Conservation (phyloP, 2,329 filamentous ascomycete genomes). For the Coniochaeta sp. region DNA sequence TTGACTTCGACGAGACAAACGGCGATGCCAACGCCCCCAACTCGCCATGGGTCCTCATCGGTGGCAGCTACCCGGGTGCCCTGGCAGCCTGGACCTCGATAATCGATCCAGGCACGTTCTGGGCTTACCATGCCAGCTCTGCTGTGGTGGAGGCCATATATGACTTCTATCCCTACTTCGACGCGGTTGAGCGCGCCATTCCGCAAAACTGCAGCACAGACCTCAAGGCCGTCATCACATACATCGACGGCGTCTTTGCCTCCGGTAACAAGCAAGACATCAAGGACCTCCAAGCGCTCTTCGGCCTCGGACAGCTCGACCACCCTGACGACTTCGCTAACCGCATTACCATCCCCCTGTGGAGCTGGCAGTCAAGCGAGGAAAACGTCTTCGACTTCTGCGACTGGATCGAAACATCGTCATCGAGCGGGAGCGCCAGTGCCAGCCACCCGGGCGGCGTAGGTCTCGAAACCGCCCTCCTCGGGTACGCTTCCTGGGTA, state of each 20-base stretch:
- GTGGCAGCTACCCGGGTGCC: conserved; percentile 42
- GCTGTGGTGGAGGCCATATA: conserved; percentile 38
- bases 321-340: conserved; percentile 28
- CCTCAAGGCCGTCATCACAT: conserved; percentile 53
- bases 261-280: conserved; percentile 39
- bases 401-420: conserved; percentile 22
- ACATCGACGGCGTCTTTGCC: conserved; percentile 41
- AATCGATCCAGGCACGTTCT: conserved; percentile 38
- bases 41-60: conserved; percentile 41
- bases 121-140: conserved; percentile 40
- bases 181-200: conserved; percentile 36
- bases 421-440: neutral
- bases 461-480: conserved; percentile 31
- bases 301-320: conserved; percentile 26
- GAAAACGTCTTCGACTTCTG: conserved; percentile 27
- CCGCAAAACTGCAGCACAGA: conserved; percentile 43
- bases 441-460: conserved; percentile 21
- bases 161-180: conserved; percentile 40
- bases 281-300: conserved; percentile 29
- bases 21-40: conserved; percentile 1
- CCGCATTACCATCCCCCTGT: conserved; percentile 30
- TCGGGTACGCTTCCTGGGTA: conserved; percentile 30
- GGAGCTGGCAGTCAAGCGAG: conserved; percentile 26
- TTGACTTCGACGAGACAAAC: conserved; percentile 1
- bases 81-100: conserved; percentile 39